Evolutionary conservation across 1,139 yeast species (phyloP).

Genomic region (Spencermartinsiella ligniputridi): DNA sequence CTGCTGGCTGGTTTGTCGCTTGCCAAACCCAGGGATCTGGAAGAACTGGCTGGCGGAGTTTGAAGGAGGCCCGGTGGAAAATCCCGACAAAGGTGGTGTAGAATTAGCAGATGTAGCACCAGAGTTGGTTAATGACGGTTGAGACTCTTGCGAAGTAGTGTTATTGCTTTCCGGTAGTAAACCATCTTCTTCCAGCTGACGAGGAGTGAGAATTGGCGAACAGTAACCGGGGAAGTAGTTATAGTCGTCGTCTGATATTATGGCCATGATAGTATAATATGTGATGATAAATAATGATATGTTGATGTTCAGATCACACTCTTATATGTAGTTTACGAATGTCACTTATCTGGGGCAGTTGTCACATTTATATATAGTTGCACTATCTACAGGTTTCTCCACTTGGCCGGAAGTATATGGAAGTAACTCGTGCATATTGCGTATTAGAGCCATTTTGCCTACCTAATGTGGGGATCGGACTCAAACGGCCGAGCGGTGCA

Average conservation of each 20-base stretch:
- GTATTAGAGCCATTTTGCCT: not conserved
- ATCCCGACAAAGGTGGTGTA: not conserved
- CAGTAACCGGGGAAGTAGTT: constrained; percentile 18
- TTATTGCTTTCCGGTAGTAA: not conserved
- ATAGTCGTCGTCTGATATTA: not conserved
- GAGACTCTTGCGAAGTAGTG: not conserved
- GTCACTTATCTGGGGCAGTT: too few species aligned
- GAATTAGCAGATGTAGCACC: not conserved
- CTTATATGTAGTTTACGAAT: too few species aligned
- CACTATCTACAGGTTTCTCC: too few species aligned
- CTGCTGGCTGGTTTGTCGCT: constrained; percentile 1
- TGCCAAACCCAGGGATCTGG: not conserved
- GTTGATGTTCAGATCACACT: too few species aligned
- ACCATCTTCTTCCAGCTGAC: not conserved
- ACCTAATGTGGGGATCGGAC: not conserved
- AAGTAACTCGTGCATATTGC: too few species aligned
- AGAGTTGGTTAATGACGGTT: not conserved
- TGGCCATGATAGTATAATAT: not conserved
- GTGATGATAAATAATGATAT: too few species aligned
- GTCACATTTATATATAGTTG: too few species aligned
- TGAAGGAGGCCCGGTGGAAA: not conserved
- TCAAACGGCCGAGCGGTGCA: not conserved
- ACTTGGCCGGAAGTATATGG: too few species aligned
- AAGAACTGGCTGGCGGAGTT: constrained; percentile 1
- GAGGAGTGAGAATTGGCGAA: constrained; percentile 13